Conservation (phyloP, 805 yeast genomes). For the Isabelozyma rhagii region DNA sequence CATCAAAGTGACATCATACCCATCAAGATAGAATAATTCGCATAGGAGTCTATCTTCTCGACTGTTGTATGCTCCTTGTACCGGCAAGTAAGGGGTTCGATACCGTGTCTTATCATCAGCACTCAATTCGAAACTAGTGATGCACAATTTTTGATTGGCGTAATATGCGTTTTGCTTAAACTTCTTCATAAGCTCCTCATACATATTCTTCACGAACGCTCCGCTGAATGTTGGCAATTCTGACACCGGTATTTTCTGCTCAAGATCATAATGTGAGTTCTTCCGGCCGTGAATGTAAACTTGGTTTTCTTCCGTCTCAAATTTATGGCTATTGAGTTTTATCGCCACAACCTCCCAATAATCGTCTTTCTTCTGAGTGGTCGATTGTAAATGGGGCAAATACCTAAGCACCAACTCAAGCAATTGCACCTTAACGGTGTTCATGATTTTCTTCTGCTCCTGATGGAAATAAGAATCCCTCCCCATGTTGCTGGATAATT, state of each 20-base stretch:
- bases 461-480: constrained; percentile 22
- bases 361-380: constrained; percentile 19
- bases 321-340: constrained; percentile 19
- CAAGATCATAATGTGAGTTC: neutral
- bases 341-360: constrained; percentile 36
- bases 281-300: neutral
- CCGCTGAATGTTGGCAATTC: constrained; percentile 27
- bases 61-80: neutral
- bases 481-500: constrained; percentile 2
- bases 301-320: constrained; percentile 4
- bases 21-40: constrained; percentile 17
- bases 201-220: constrained; percentile 17
- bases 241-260: constrained; percentile 3
- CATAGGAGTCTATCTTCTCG: constrained; percentile 14
- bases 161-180: constrained; percentile 6
- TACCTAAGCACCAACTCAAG: constrained; percentile 23
- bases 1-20: constrained; percentile 20
- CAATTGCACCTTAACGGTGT: constrained; percentile 22
- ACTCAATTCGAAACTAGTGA: neutral
- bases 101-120: neutral
- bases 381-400: constrained; percentile 31
- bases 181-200: constrained; percentile 9
- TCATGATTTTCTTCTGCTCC: constrained; percentile 19
- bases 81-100: neutral
- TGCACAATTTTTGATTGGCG: constrained; percentile 1